A percentile compares a stretch with the other conserved stretches of the same genome.
phyloP scores from a whole-genome alignment of 345 rosid species.

The Populus deltoides region DNA sequence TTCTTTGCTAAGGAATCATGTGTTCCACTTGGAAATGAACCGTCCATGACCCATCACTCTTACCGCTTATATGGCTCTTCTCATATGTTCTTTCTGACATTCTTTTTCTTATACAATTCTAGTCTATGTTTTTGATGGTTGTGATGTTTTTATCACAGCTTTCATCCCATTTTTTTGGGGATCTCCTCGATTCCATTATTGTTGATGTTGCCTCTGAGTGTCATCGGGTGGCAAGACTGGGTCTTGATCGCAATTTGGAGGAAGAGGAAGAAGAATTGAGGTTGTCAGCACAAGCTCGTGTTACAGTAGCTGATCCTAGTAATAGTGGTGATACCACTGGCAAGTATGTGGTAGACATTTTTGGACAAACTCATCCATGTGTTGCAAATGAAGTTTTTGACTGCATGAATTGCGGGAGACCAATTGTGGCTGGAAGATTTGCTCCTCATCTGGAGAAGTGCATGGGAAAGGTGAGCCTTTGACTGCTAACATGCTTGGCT shows the following conservation, averaged over 20 bases:
- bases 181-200: conserved; percentile 76
- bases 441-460: conserved; percentile 97
- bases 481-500: background rate
- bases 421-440: conserved; percentile 83
- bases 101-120: background rate
- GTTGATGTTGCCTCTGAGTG: conserved; percentile 96
- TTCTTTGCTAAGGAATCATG: background rate
- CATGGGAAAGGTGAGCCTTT: conserved; percentile 82
- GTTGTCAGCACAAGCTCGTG: conserved; percentile 77
- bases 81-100: background rate
- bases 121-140: background rate
- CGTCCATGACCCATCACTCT: background rate
- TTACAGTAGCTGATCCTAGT: conserved; percentile 66
- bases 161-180: conserved; percentile 59
- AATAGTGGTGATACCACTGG: conserved; percentile 61
- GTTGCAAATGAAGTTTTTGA: conserved; percentile 79
- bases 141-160: conserved; percentile 40
- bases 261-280: conserved; percentile 83
- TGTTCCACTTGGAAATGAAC: background rate
- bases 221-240: conserved; percentile 77
- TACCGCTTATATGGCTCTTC: background rate
- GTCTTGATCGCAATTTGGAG: conserved; percentile 81
- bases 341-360: conserved; percentile 83
- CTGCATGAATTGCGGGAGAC: conserved; percentile 91
- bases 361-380: conserved; percentile 84